phyloP scores from a whole-genome alignment of 805 yeast genomes.

The Starmera quercuum region DNA sequence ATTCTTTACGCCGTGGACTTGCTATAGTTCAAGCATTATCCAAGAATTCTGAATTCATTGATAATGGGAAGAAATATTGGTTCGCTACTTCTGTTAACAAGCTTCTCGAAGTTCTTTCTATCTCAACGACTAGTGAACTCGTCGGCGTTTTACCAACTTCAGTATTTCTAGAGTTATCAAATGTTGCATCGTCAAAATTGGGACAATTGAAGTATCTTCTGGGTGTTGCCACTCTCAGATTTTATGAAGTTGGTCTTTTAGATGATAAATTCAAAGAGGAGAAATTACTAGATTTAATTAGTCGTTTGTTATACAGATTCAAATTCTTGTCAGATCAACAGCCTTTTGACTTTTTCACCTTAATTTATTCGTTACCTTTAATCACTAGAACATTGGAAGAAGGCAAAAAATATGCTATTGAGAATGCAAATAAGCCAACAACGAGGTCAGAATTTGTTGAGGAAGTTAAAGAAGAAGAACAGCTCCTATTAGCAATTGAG shows the following conservation, averaged over 20 bases:
- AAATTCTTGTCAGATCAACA: constrained; percentile 69
- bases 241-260: constrained; percentile 36
- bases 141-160: constrained; percentile 37
- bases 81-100: constrained; percentile 53
- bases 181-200: constrained; percentile 42
- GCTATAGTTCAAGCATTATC: constrained; percentile 49
- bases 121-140: constrained; percentile 25
- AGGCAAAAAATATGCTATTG: constrained; percentile 51
- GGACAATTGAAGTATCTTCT: constrained; percentile 43
- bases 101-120: constrained; percentile 37
- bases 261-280: constrained; percentile 41
- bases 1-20: constrained; percentile 39
- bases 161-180: constrained; percentile 49
- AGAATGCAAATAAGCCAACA: constrained; percentile 42
- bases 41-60: constrained; percentile 37
- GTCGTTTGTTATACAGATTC: constrained; percentile 67
- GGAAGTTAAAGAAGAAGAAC: constrained; percentile 87
- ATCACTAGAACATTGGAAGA: constrained; percentile 57
- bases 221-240: constrained; percentile 66
- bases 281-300: constrained; percentile 43
- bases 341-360: constrained; percentile 58
- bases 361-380: constrained; percentile 72
- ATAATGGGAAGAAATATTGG: constrained; percentile 67
- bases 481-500: constrained; percentile 67
- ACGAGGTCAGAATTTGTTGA: constrained; percentile 65